Evolutionary conservation across 2,329 filamentous ascomycete genomes (phyloP).

Genomic region (Albifimbria verrucaria): DNA sequence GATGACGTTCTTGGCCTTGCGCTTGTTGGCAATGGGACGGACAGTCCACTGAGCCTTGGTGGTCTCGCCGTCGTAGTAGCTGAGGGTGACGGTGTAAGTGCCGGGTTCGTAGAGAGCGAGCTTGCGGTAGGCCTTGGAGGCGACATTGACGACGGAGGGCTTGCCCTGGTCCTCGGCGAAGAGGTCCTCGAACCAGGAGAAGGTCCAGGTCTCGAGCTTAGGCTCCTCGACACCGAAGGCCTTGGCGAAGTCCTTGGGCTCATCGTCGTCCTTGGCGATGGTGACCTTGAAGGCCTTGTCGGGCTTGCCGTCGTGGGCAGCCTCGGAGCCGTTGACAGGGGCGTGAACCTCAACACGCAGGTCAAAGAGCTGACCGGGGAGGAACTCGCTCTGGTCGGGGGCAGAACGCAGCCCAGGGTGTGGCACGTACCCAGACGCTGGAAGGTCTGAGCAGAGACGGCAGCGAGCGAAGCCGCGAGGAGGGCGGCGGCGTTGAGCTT

Average conservation of each 20-base stretch:
- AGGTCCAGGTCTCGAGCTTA: slow-evolving; percentile 75
- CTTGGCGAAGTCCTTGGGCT: slow-evolving; percentile 52
- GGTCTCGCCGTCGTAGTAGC: slow-evolving; percentile 68
- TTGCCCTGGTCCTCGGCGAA: slow-evolving; percentile 70
- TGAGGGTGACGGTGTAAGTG: slow-evolving; percentile 72
- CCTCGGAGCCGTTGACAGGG: slow-evolving; percentile 76
- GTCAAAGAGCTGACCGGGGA: slow-evolving; percentile 81
- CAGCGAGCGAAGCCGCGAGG: slow-evolving; percentile 31
- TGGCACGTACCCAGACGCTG: slow-evolving; percentile 59
- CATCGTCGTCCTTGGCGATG: slow-evolving; percentile 61
- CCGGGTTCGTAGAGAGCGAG: slow-evolving; percentile 76
- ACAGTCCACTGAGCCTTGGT: slow-evolving; percentile 77
- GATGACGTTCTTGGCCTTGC: slow-evolving; percentile 81
- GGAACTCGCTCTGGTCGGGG: slow-evolving; percentile 72
- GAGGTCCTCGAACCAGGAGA: slow-evolving; percentile 81
- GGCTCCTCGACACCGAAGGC: slow-evolving; percentile 72
- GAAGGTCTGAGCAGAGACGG: slow-evolving; percentile 54
- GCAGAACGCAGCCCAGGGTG: slow-evolving; percentile 56
- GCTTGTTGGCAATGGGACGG: slow-evolving; percentile 63
- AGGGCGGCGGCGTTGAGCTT: slow-evolving; percentile 32
- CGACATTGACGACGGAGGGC: slow-evolving; percentile 74
- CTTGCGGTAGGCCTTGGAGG: slow-evolving; percentile 73
- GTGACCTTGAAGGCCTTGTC: slow-evolving; percentile 75
- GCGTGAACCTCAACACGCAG: slow-evolving; percentile 80
- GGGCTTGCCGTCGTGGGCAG: slow-evolving; percentile 63